Evolutionary conservation across 2,329 filamentous ascomycete species (phyloP), one percentile per base, ranked within the genome.

Genomic region (Aureobasidium leucospermi): DNA sequence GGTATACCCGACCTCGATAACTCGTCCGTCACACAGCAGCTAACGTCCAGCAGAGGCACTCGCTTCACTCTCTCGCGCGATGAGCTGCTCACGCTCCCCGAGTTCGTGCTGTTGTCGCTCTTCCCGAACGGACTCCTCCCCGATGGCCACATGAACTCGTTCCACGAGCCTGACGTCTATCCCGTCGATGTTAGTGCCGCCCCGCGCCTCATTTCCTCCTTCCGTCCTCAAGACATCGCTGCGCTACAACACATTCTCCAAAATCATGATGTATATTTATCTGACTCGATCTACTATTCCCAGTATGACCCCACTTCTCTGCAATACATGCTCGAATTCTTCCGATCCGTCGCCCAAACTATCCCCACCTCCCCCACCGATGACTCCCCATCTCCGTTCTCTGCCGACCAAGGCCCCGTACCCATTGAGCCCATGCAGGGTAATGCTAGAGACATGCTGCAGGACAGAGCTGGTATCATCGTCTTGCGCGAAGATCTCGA

Each of bases 251-350:
- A 61, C 51, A 61, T 73, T 63, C 72, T 79, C 61, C 72, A 69
- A 65, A 78, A 78, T 63, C 70, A 65, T 66, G 69, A 73, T 66
- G 72, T 79, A 77, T 79, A 79, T 67, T 73, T 79, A 78, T 81
- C 79, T 81, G 79, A 82, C 78, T 76, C 76, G 68, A 70, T 76
- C 61, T 81, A 77, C 74, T 67, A 62, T 67, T 76, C 75, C 67
- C 77, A 99, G 94, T 99, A 97, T 77, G 94, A 99, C 74, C 93
- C 94, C 28, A 86, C 87, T 57, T 97, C 93, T 49, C 84, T 99
- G 59, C 91, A 97, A 76, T 99, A 97, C 78, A 99, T 99, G 94
- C 84, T 99, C 65, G 93, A 96, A 69, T 99, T 99, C 76, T 99
- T 99, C 79, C 88, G 94, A 65, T 86, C 87, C 65, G 93, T 99